Conservation (phyloP, 2,329 filamentous ascomycete genomes). For the Chrysosporium keratinophilum region DNA sequence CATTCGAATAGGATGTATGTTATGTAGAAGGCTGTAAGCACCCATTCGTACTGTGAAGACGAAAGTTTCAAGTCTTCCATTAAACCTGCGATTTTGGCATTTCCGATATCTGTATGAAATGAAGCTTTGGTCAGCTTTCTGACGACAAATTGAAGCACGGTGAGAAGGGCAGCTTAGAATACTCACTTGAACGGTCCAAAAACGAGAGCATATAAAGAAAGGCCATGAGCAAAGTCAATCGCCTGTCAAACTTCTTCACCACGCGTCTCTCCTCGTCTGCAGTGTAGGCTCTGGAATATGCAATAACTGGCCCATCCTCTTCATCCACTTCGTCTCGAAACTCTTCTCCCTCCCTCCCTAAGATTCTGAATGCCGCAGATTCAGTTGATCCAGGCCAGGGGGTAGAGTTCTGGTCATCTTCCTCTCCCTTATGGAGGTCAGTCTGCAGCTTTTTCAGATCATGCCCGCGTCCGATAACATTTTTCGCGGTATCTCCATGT, state of each 20-base stretch:
- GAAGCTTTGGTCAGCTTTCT: background rate
- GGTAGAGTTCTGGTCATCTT: background rate
- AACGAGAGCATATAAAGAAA: constrained; percentile 77
- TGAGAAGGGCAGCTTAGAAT: background rate
- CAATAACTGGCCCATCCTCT: background rate
- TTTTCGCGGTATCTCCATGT: constrained; percentile 13
- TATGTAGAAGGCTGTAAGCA: constrained; percentile 54
- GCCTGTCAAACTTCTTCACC: constrained; percentile 63
- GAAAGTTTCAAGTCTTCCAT: constrained; percentile 45
- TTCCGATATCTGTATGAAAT: constrained; percentile 43
- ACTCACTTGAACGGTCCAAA: constrained; percentile 70
- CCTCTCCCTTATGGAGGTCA: constrained; percentile 21
- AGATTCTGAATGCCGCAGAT: background rate
- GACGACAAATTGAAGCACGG: background rate
- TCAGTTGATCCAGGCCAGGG: background rate
- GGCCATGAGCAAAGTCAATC: constrained; percentile 69
- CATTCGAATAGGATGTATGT: constrained; percentile 56
- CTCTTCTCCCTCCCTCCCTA: background rate
- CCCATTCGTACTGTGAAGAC: constrained; percentile 50
- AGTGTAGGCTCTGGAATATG: constrained; percentile 30
- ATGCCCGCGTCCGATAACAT: constrained; percentile 6
- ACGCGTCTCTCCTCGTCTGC: constrained; percentile 62
- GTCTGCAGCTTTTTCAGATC: constrained; percentile 28
- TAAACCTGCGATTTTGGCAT: constrained; percentile 53
- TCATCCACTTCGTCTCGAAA: constrained; percentile 11